Evolutionary conservation across 2,329 filamentous ascomycete genomes (phyloP).

Genomic region (Ilyonectria sp.): DNA sequence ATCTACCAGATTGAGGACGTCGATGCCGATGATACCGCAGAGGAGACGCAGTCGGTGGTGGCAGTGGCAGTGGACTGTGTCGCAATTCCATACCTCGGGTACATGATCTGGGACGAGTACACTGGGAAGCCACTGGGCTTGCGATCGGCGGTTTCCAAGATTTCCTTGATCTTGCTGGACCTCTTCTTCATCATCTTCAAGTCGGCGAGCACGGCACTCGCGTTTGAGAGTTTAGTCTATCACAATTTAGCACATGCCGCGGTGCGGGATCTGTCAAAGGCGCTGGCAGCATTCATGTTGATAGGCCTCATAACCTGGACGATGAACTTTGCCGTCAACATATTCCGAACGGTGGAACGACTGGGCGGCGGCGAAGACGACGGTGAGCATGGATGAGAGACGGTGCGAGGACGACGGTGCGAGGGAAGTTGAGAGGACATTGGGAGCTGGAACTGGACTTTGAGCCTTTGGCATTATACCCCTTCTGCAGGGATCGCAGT

Average conservation of each 20-base stretch:
- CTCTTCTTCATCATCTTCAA: conserved; percentile 98
- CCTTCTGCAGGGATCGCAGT: conserved; percentile 25
- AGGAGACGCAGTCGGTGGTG: conserved; percentile 86
- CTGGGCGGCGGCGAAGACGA: conserved; percentile 69
- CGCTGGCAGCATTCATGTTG: conserved; percentile 83
- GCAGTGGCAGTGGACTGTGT: conserved; percentile 91
- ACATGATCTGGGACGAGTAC: conserved; percentile 98
- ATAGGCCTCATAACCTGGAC: conserved; percentile 92
- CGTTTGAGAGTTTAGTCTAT: conserved; percentile 86
- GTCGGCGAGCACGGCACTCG: conserved; percentile 90
- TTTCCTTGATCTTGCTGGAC: conserved; percentile 90
- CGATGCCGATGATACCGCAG: conserved; percentile 59
- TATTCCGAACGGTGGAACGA: conserved; percentile 78
- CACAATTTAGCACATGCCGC: conserved; percentile 55
- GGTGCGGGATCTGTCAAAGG: conserved; percentile 72
- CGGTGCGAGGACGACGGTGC: conserved; percentile 10
- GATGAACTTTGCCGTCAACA: conserved; percentile 89
- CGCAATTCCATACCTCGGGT: conserved; percentile 90
- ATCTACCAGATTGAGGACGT: conserved; percentile 76
- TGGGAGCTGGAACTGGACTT: conserved; percentile 11
- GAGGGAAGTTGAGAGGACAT: background rate
- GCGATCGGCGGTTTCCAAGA: conserved; percentile 86
- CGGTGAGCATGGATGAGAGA: conserved; percentile 36
- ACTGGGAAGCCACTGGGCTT: conserved; percentile 93
- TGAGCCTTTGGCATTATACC: conserved; percentile 35